Evolutionary conservation across 2,329 filamentous ascomycete species (phyloP), one percentile per base, ranked within the genome.

Genomic region (Phaeomoniella chlamydospora): DNA sequence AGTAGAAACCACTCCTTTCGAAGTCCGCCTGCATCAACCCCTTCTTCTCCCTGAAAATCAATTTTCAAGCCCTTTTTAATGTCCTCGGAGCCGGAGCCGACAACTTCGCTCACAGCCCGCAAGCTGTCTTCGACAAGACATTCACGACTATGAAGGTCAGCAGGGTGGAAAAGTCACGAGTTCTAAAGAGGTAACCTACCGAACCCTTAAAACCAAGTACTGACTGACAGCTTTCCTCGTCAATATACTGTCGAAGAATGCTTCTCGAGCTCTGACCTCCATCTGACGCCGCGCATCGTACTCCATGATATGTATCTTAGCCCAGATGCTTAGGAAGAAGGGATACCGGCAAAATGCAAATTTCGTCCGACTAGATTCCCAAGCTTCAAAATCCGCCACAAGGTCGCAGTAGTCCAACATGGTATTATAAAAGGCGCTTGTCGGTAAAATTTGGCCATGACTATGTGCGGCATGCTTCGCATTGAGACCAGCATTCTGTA

Each of bases 1-100:
- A 94, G 70, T 35, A 94, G 61, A 52, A 94, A 94, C 87, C 87
- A 94, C 58, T 94, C 87, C 55, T 94, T 94, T 38, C 85, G 75
- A 37, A 93, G 65, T 0, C 87, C 87, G 26, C 87, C 87, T 3
- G 81, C 85, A 59, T 94, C 87, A 35, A 94, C 77, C 3, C 87
- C 87, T 56, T 94, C 87, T 58, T 94, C 87, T 18, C 84, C 86
- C 18, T 72, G 67, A 46, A 94, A 94, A 40, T 81, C 77, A 40
- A 94, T 90, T 13, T 80, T 75, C 17, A 94, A 62, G 0, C 80
- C 82, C 54, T 94, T 94, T 56, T 94, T 94, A 53, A 93, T 77
- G 43, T 94, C 86, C 47, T 88, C 83, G 36, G 77, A 72, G 10
- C 80, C 76, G 37, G 78, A 75, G 11, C 85, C 83, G 36, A 93